Conservation (phyloP, 208 protist species). For the Trypanosoma melophagium region DNA sequence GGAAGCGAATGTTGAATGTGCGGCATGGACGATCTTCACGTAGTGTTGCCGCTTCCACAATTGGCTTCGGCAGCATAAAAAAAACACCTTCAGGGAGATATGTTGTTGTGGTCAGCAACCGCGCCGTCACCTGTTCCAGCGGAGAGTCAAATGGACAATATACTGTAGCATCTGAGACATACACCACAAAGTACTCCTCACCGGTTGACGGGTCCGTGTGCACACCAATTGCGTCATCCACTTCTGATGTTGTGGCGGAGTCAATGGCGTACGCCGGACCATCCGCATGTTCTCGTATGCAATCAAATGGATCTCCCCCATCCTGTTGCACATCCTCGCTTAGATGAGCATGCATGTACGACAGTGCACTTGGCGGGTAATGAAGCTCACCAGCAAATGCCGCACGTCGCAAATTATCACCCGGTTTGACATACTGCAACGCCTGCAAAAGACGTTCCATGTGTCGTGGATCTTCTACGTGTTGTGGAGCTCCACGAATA, state of each 20-base stretch:
- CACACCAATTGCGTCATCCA: constrained; percentile 87
- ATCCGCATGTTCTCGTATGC: constrained; percentile 38
- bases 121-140: constrained; percentile 82
- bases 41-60: constrained; percentile 85
- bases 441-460: constrained; percentile 65
- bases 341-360: constrained; percentile 47
- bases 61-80: constrained; percentile 87
- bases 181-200: constrained; percentile 75
- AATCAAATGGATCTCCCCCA: constrained; percentile 73
- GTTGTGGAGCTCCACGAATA: constrained; percentile 47
- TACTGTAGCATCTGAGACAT: constrained; percentile 86
- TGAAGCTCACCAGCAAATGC: constrained; percentile 63
- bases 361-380: constrained; percentile 67
- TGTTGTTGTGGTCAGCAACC: constrained; percentile 79
- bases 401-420: constrained; percentile 75
- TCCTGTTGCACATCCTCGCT: constrained; percentile 41
- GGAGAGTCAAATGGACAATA: constrained; percentile 82
- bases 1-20: constrained; percentile 86
- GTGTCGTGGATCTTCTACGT: constrained; percentile 44
- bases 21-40: constrained; percentile 80
- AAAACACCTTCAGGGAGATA: constrained; percentile 88
- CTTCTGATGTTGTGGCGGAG: constrained; percentile 86
- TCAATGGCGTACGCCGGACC: constrained; percentile 86
- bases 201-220: constrained; percentile 58
- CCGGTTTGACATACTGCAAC: constrained; percentile 56